phyloP scores from a whole-genome alignment of 306 rosid species.

The Chamaecrista fasciculata region DNA sequence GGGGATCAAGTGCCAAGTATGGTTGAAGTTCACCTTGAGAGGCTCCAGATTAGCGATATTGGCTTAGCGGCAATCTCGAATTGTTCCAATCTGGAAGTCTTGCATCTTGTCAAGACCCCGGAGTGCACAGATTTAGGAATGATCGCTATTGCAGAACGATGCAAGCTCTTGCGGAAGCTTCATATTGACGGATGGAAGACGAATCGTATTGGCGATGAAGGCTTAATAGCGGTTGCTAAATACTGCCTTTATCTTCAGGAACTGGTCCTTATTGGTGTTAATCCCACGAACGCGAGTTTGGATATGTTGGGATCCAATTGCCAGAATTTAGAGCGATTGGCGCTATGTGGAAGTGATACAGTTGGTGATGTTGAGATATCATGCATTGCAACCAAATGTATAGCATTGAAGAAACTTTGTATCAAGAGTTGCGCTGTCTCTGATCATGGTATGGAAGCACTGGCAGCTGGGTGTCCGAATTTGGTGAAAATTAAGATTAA shows the following conservation, averaged over 20 bases:
- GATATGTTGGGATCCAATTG: conserved; percentile 57
- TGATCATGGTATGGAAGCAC: conserved; percentile 70
- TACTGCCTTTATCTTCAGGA: conserved; percentile 71
- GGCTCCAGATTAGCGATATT: conserved; percentile 74
- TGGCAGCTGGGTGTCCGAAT: conserved; percentile 88
- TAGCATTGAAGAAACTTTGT: conserved; percentile 91
- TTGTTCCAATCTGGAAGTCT: conserved; percentile 69
- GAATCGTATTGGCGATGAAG: conserved; percentile 81
- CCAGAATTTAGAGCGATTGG: conserved; percentile 57
- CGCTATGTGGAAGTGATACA: conserved; percentile 69
- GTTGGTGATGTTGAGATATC: conserved; percentile 88
- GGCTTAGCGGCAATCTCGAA: conserved; percentile 73
- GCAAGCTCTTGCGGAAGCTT: conserved; percentile 83
- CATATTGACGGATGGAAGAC: conserved; percentile 97
- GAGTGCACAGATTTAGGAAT: conserved; percentile 85
- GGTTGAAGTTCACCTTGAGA: conserved; percentile 83
- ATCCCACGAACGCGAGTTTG: conserved; percentile 56
- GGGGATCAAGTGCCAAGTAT: conserved; percentile 44
- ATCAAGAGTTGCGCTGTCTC: conserved; percentile 95
- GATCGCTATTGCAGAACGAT: conserved; percentile 64
- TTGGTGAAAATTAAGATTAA: conserved; percentile 94
- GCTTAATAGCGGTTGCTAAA: conserved; percentile 75
- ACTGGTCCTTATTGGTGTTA: conserved; percentile 61
- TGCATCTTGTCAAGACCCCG: conserved; percentile 88
- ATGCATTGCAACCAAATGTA: conserved; percentile 81